phyloP scores from a whole-genome alignment of 2,329 filamentous ascomycete genomes.

The Cylindrodendrum hubeiense region DNA sequence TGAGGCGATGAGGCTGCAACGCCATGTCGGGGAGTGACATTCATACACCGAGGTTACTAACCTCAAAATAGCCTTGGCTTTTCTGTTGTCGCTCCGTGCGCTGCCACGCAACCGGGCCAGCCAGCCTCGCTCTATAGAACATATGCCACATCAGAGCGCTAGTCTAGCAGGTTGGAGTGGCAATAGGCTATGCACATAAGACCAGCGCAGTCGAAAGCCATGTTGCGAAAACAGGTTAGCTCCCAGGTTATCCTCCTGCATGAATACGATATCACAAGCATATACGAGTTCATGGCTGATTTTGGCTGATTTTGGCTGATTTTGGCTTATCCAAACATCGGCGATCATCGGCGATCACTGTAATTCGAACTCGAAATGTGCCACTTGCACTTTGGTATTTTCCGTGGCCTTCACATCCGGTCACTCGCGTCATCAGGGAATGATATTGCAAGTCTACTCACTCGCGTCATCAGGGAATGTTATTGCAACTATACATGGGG shows the following conservation, averaged over 20 bases:
- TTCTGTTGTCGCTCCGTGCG: background rate
- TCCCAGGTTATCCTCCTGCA: background rate
- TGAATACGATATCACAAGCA: background rate
- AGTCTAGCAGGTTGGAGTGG: background rate
- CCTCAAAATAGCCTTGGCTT: background rate
- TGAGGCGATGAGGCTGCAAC: background rate
- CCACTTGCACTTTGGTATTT: background rate
- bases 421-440: background rate
- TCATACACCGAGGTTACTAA: background rate
- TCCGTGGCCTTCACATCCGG: background rate
- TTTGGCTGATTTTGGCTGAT: constrained; percentile 1
- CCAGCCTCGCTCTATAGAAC: background rate
- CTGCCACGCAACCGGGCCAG: background rate
- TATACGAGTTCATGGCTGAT: constrained; percentile 3
- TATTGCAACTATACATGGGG: background rate
- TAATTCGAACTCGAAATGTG: background rate
- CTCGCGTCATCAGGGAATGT: background rate
- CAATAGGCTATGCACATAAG: background rate
- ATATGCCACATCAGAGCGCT: background rate
- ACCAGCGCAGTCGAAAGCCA: background rate
- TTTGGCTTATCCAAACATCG: background rate
- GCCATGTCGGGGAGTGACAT: background rate
- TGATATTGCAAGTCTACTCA: no score
- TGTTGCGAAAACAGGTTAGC: background rate
- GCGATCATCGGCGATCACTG: background rate